A percentile compares a stretch with the other conserved stretches of the same genome.
Conservation (phyloP, 192 early-diverging fungal species). For the Chytriomyces sp. region DNA sequence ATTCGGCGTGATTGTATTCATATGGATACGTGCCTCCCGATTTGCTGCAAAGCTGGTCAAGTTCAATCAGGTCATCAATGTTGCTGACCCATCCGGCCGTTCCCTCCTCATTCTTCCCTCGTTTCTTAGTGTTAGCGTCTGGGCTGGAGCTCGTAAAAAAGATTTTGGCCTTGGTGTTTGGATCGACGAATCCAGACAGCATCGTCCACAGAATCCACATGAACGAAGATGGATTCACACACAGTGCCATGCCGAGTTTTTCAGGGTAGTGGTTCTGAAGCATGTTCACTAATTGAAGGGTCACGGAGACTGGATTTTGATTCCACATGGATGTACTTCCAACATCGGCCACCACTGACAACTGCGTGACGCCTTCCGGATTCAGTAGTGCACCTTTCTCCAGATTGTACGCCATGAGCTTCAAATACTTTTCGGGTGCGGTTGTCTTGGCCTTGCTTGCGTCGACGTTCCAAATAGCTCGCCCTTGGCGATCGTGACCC, state of each 20-base stretch:
- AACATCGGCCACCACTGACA: conserved; percentile 70
- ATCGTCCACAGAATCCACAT: conserved; percentile 78
- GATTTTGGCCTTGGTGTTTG: conserved; percentile 84
- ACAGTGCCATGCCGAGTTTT: conserved; percentile 54
- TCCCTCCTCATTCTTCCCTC: conserved; percentile 18
- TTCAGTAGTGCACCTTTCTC: conserved; percentile 31
- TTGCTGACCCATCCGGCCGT: neutral
- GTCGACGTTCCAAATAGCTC: conserved; percentile 65
- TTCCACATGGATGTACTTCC: conserved; percentile 72
- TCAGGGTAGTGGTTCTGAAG: conserved; percentile 88
- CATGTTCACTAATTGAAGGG: conserved; percentile 68
- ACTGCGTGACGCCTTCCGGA: conserved; percentile 66
- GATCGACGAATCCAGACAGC: conserved; percentile 86
- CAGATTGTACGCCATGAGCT: conserved; percentile 52
- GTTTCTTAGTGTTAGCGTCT: conserved; percentile 23
- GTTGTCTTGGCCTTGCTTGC: conserved; percentile 66
- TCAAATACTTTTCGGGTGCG: conserved; percentile 65
- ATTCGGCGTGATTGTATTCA: neutral
- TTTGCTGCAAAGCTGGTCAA: neutral
- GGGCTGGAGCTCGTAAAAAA: conserved; percentile 69
- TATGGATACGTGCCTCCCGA: neutral
- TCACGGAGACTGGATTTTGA: conserved; percentile 51
- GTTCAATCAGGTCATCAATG: conserved; percentile 1
- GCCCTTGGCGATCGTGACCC: conserved; percentile 76
- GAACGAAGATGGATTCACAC: conserved; percentile 81